These are phyloP conservation scores for Chlamydomonas asymmetrica DNA, from an alignment of 139 green algal genomes.

Conservation along the genomic window DNA sequence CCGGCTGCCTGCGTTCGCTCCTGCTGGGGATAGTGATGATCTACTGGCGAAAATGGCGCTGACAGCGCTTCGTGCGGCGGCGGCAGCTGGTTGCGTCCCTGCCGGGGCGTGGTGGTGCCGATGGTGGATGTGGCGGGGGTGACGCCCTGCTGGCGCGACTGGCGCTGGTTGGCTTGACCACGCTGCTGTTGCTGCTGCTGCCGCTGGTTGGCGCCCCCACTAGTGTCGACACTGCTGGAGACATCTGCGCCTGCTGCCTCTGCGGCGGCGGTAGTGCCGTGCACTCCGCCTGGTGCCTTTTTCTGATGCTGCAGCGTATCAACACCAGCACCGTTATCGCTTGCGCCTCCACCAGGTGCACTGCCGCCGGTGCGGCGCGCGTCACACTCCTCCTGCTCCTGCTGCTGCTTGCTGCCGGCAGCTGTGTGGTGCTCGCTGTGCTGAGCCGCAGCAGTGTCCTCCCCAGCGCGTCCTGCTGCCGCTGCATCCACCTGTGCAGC, in stretches of 20 bases:
- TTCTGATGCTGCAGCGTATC: too few species aligned
- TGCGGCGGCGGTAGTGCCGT: background rate
- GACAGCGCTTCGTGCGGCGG: background rate
- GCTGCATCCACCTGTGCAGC: background rate
- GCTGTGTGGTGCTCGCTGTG: background rate
- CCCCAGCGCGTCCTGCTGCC: background rate
- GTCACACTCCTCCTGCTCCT: too few species aligned
- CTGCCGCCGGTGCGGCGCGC: too few species aligned
- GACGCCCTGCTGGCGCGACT: constrained; percentile 1
- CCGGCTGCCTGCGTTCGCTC: too few species aligned
- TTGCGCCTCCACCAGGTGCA: too few species aligned
- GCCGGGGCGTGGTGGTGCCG: background rate
- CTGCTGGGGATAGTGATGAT: too few species aligned
- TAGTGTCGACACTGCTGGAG: too few species aligned
- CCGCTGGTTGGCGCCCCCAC: too few species aligned
- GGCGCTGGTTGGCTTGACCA: background rate
- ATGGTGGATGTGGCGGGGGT: background rate
- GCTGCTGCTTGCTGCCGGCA: background rate
- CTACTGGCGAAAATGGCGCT: too few species aligned
- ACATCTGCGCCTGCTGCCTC: background rate
- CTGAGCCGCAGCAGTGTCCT: background rate
- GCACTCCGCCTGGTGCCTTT: background rate
- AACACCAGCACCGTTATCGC: too few species aligned
- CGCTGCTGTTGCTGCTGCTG: background rate
- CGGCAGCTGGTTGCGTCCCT: background rate